These are phyloP conservation scores for Chytriomyces hyalinus DNA, from an alignment of 192 early-diverging fungal genomes.

Conservation along the genomic window DNA sequence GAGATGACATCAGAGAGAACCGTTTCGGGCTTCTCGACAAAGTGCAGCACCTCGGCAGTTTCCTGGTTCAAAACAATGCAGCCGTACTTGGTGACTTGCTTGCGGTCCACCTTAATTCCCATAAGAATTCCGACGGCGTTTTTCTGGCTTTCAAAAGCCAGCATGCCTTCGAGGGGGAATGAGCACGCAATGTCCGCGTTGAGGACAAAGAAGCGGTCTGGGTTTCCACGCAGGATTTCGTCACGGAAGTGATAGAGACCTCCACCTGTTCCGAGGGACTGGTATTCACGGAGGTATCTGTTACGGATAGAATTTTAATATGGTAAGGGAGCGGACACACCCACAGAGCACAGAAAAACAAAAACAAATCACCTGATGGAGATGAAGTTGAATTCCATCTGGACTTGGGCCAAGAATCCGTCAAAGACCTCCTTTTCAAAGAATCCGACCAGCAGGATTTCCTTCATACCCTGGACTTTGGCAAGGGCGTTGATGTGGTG, in stretches of 20 bases:
- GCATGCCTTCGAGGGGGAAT: slow-evolving; percentile 89
- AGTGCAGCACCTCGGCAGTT: slow-evolving; percentile 91
- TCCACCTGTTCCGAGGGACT: slow-evolving; percentile 94
- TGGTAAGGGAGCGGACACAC: background rate
- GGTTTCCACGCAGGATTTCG: slow-evolving; percentile 89
- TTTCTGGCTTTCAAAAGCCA: slow-evolving; percentile 80
- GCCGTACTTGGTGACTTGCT: slow-evolving; percentile 85
- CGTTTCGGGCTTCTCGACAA: slow-evolving; percentile 97
- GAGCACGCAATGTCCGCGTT: slow-evolving; percentile 96
- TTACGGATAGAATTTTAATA: background rate
- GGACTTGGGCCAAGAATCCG: slow-evolving; percentile 82
- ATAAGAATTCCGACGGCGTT: slow-evolving; percentile 87
- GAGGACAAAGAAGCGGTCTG: slow-evolving; percentile 93
- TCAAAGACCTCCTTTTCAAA: slow-evolving; percentile 95
- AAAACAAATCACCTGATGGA: slow-evolving; percentile 72
- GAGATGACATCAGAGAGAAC: slow-evolving; percentile 94
- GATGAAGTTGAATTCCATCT: slow-evolving; percentile 85
- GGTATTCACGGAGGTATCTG: slow-evolving; percentile 97
- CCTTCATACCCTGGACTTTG: slow-evolving; percentile 84
- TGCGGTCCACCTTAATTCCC: slow-evolving; percentile 82
- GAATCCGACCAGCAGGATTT: slow-evolving; percentile 95
- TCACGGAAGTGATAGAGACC: slow-evolving; percentile 99
- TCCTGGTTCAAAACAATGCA: slow-evolving; percentile 89
- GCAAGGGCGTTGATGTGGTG: slow-evolving; percentile 95
- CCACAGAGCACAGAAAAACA: background rate